Percentiles rank a stretch among this genome's conserved stretches.
Evolutionary conservation across 371 early-diverging fungal species (phyloP).

Genomic region (Amoeboaphelidium protococcarum): DNA sequence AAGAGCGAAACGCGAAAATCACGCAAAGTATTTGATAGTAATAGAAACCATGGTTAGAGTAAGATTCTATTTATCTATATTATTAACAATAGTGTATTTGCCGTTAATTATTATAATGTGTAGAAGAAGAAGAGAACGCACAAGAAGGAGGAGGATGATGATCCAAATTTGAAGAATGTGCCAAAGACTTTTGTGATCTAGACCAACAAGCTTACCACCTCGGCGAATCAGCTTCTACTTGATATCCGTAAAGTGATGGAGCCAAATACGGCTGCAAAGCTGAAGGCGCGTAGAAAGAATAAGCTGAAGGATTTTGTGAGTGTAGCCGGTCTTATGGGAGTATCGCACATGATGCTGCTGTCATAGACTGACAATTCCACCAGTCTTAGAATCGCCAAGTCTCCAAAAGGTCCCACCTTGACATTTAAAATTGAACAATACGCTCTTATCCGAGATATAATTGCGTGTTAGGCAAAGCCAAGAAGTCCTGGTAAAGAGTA

Average conservation of each 20-base stretch:
- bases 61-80: background rate
- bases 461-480: constrained; percentile 44
- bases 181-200: constrained; percentile 80
- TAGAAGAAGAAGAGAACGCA: constrained; percentile 26
- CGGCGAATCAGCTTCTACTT: constrained; percentile 41
- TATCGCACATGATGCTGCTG: constrained; percentile 66
- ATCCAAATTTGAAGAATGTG: constrained; percentile 19
- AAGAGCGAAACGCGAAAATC: no score
- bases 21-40: no score
- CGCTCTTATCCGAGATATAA: constrained; percentile 54
- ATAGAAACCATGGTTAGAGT: background rate
- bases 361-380: constrained; percentile 51
- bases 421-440: constrained; percentile 63
- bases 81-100: no score
- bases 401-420: constrained; percentile 82
- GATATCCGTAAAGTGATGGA: constrained; percentile 73
- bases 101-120: background rate
- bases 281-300: constrained; percentile 66
- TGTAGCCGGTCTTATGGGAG: constrained; percentile 58
- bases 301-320: constrained; percentile 72
- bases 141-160: constrained; percentile 17
- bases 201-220: constrained; percentile 36
- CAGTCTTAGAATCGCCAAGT: constrained; percentile 55
- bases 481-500: constrained; percentile 39
- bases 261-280: constrained; percentile 59